Percentiles rank a stretch among this genome's conserved stretches.
phyloP scores from a whole-genome alignment of 164 flowering plant genomes.

The Nymphaea thermarum region DNA sequence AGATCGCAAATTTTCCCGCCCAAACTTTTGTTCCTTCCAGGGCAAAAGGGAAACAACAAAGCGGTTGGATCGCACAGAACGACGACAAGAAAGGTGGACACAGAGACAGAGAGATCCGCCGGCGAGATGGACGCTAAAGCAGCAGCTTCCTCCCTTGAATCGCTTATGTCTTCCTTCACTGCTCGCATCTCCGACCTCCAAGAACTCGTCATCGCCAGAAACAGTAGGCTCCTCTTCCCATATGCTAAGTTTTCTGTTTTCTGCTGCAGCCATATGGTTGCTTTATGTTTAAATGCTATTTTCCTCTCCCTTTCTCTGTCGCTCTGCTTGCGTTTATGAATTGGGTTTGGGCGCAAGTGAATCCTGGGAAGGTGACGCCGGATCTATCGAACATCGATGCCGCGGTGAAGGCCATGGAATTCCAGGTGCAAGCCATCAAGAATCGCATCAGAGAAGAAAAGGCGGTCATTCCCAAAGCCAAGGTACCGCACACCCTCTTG shows the following conservation, averaged over 20 bases:
- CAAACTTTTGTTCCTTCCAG: no score
- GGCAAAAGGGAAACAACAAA: no score
- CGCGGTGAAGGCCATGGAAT: conserved; percentile 65
- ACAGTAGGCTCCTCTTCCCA: conserved; percentile 32
- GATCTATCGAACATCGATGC: conserved; percentile 61
- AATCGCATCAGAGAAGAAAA: conserved; percentile 64
- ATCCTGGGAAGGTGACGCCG: conserved; percentile 4
- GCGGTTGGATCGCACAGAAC: no score
- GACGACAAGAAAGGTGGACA: neutral
- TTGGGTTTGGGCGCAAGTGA: neutral
- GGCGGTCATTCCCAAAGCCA: conserved; percentile 79
- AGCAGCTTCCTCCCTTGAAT: conserved; percentile 64
- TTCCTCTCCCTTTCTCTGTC: neutral
- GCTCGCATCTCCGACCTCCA: conserved; percentile 70
- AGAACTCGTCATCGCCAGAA: conserved; percentile 73
- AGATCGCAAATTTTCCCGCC: no score
- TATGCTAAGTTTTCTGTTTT: neutral
- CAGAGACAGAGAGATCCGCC: conserved; percentile 4
- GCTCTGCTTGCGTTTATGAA: neutral
- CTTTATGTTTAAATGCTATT: neutral
- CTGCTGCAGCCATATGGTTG: neutral
- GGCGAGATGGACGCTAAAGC: conserved; percentile 37
- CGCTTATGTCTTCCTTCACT: conserved; percentile 60
- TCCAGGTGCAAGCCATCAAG: conserved; percentile 69
- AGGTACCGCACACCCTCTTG: conserved; percentile 19